A percentile compares a stretch with the other conserved stretches of the same genome.
Evolutionary conservation across 1,284 basidiomycete genomes (phyloP).

Genomic region (Malassezia restricta): DNA sequence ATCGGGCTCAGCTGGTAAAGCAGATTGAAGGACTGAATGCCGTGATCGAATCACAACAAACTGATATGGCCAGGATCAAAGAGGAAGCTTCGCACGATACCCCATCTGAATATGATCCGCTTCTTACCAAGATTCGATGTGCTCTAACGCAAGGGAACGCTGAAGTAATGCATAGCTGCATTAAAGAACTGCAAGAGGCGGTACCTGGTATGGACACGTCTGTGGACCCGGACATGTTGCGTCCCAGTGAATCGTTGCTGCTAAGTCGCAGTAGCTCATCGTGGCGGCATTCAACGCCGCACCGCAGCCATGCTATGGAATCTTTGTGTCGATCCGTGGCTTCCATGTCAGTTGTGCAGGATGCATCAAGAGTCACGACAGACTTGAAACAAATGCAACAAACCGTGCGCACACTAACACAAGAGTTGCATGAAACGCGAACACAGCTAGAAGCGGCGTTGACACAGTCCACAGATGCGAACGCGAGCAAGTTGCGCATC

Average conservation of each 20-base stretch:
- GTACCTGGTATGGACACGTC: neutral
- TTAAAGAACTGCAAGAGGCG: neutral
- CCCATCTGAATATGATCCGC: neutral
- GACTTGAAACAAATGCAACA: constrained; percentile 8
- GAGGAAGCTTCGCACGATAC: neutral
- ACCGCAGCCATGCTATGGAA: neutral
- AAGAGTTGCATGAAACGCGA: constrained; percentile 6
- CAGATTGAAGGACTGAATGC: constrained; percentile 3
- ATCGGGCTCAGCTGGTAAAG: neutral
- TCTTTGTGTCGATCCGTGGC: neutral
- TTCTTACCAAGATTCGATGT: neutral
- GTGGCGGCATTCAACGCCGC: neutral
- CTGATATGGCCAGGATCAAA: neutral
- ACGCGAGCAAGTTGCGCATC: constrained; percentile 5
- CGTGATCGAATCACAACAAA: neutral
- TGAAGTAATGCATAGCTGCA: neutral
- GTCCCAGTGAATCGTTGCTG: neutral
- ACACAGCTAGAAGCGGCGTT: constrained; percentile 6
- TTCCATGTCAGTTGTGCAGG: neutral
- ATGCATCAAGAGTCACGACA: neutral
- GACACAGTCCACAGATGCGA: neutral
- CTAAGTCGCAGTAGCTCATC: neutral
- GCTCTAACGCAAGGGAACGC: neutral
- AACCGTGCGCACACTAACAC: constrained; percentile 3
- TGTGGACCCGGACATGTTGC: neutral